phyloP scores from a whole-genome alignment of 2,329 filamentous ascomycete genomes.

The Colletotrichum musae region DNA sequence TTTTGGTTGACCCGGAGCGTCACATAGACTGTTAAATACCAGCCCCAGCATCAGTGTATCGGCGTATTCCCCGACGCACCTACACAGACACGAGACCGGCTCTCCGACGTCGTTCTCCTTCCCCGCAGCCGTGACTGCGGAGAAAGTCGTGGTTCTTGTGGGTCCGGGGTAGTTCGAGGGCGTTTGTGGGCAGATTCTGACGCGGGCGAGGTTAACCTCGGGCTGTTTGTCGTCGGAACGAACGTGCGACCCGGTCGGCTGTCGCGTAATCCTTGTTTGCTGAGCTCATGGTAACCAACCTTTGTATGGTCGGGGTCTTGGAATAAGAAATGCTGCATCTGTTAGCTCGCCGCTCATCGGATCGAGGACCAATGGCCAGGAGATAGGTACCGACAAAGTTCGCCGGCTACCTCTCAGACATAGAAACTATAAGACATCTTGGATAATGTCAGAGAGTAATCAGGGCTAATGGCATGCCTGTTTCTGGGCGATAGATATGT shows the following conservation, averaged over 20 bases:
- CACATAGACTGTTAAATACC: background rate
- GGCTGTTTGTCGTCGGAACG: background rate
- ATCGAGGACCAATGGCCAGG: too few relatives aligned
- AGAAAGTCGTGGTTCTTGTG: constrained; percentile 8
- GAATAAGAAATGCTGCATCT: too few relatives aligned
- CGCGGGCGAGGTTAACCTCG: background rate
- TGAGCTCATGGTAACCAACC: background rate
- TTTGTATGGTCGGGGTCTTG: too few relatives aligned
- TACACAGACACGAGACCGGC: background rate
- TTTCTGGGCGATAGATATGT: too few relatives aligned
- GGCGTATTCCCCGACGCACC: background rate
- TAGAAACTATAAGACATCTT: too few relatives aligned
- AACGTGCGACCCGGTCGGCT: constrained; percentile 20
- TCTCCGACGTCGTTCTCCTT: background rate
- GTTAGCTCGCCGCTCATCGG: too few relatives aligned
- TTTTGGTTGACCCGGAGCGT: background rate
- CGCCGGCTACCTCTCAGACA: too few relatives aligned
- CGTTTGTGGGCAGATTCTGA: constrained; percentile 7
- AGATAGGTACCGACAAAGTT: too few relatives aligned
- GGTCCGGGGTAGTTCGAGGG: constrained; percentile 19
- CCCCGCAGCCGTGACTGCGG: constrained; percentile 9
- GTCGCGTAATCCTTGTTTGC: constrained; percentile 3
- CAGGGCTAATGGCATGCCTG: too few relatives aligned
- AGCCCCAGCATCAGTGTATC: background rate
- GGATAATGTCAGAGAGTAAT: too few relatives aligned